Percentiles rank a stretch among this genome's conserved stretches.
phyloP scores from a whole-genome alignment of 228 moss, liverwort and hornwort species.

The Sphagnum fallax region DNA sequence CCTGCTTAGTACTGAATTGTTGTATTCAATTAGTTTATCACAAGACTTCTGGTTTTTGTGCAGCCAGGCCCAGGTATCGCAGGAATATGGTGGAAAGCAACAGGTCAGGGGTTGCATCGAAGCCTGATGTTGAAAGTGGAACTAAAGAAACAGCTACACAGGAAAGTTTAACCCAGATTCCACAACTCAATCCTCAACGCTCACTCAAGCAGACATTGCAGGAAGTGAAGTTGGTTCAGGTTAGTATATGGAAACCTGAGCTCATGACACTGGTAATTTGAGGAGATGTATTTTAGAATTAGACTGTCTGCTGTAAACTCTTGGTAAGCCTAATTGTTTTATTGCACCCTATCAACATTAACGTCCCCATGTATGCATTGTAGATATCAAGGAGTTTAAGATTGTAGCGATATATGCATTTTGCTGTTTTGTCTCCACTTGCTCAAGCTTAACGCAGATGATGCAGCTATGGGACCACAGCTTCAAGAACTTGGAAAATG shows the following conservation, averaged over 20 bases:
- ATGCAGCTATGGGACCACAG: slow-evolving; percentile 72
- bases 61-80: slow-evolving; percentile 80
- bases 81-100: slow-evolving; percentile 16
- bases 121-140: slow-evolving; percentile 2
- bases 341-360: too few relatives aligned
- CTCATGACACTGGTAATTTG: too few relatives aligned
- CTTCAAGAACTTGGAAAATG: slow-evolving; percentile 40
- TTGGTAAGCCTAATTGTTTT: too few relatives aligned
- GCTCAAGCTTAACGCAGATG: neutral
- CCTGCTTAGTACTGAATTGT: too few relatives aligned
- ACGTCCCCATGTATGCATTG: too few relatives aligned
- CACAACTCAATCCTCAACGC: slow-evolving; percentile 30
- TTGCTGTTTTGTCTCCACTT: too few relatives aligned
- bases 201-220: slow-evolving; percentile 60
- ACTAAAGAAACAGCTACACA: too few relatives aligned
- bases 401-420: neutral
- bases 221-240: slow-evolving; percentile 75
- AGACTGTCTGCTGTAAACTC: too few relatives aligned
- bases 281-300: too few relatives aligned
- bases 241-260: slow-evolving; percentile 8
- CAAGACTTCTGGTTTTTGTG: slow-evolving; percentile 20
- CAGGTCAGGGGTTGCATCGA: slow-evolving; percentile 12
- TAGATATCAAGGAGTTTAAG: too few relatives aligned
- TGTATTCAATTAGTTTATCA: too few relatives aligned
- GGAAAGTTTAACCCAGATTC: slow-evolving; percentile 18